Base-by-base conservation (phyloP, 495 filamentous ascomycete species). In the Penicillium malachiteum region DNA sequence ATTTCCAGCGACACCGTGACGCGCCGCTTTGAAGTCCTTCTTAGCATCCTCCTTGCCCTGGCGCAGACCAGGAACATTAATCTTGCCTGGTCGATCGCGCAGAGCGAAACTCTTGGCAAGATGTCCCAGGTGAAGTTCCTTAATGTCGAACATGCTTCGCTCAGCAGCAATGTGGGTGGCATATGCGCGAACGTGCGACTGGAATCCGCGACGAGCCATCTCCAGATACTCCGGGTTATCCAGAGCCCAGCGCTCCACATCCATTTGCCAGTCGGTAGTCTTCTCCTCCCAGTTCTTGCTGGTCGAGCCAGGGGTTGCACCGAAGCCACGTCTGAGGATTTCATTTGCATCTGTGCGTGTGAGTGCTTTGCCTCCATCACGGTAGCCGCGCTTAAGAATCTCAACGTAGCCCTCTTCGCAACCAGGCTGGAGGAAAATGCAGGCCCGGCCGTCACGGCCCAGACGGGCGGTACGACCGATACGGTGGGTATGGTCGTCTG, bases 381-480 rank as follows among this genome's bases (percentile, higher is more conserved):
- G 78, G 42, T 84, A 76, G 16, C 79, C 71, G 42, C 77, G 70
- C 49, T 81, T 84, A 21, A 96, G 80, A 9, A 96, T 71, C 1
- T 86, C 80, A 10, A 92, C 82, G 69, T 98, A 98, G 26, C 87
- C 86, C 71, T 98, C 94, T 71, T 98, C 94, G 47, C 80, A 81
- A 0, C 94, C 94, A 0, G 94, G 94, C 48, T 91, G 82, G 9
- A 98, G 83, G 76, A 97, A 97, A 48, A 97, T 86, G 0, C 87
- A 74, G 0, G 94, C 91, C 48, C 90, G 86, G n/a, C 94, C 94
- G 41, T 90, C 80, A 3, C 88, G 89, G 16, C 94, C 94, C 0
- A 95, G 88, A 75, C 94, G 88, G 7, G 94, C 94, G 14, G 94
- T 98, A 65, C 94, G 89, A 40, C 94, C 94, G 56, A 97, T 89